Percentiles rank a stretch among this genome's conserved stretches.
Evolutionary conservation across 2,329 filamentous ascomycete species (phyloP).

Genomic region (Nemania sp.): DNA sequence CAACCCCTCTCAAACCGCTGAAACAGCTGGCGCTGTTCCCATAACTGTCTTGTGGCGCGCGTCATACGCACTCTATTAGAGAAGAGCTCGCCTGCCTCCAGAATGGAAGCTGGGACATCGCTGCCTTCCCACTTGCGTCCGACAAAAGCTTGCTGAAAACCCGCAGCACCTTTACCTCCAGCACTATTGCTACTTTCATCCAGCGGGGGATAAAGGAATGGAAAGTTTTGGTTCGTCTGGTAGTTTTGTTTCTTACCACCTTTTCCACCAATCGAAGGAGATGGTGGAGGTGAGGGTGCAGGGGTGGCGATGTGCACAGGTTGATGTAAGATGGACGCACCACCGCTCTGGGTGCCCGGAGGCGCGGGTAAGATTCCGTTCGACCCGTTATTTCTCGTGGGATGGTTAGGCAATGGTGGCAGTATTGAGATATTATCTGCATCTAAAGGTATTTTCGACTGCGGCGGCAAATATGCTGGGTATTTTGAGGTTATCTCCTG

Average conservation of each 20-base stretch:
- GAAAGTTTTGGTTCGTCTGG: conserved; percentile 98
- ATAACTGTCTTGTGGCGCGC: conserved; percentile 86
- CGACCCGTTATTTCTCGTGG: conserved; percentile 61
- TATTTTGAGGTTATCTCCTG: conserved; percentile 98
- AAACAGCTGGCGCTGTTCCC: conserved; percentile 90
- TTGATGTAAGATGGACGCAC: conserved; percentile 86
- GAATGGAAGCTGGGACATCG: conserved; percentile 89
- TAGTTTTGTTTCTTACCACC: conserved; percentile 99
- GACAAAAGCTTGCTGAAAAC: conserved; percentile 77
- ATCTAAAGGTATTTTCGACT: conserved; percentile 80
- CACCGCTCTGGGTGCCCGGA: conserved; percentile 57
- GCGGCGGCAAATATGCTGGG: conserved; percentile 90
- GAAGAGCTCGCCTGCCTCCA: conserved; percentile 93
- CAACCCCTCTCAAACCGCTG: conserved; percentile 92
- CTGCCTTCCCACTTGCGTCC: conserved; percentile 90
- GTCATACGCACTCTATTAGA: conserved; percentile 89
- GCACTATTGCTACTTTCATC: conserved; percentile 87
- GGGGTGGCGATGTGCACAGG: conserved; percentile 99
- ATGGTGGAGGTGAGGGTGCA: conserved; percentile 91
- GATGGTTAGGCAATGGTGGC: conserved; percentile 78
- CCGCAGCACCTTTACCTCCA: conserved; percentile 84
- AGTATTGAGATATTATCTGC: conserved; percentile 89
- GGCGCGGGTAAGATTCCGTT: conserved; percentile 65
- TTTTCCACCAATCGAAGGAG: conserved; percentile 83
- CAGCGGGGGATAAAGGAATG: conserved; percentile 93